phyloP scores from a whole-genome alignment of 2,329 filamentous ascomycete genomes.

The Talaromyces amestolkiae region DNA sequence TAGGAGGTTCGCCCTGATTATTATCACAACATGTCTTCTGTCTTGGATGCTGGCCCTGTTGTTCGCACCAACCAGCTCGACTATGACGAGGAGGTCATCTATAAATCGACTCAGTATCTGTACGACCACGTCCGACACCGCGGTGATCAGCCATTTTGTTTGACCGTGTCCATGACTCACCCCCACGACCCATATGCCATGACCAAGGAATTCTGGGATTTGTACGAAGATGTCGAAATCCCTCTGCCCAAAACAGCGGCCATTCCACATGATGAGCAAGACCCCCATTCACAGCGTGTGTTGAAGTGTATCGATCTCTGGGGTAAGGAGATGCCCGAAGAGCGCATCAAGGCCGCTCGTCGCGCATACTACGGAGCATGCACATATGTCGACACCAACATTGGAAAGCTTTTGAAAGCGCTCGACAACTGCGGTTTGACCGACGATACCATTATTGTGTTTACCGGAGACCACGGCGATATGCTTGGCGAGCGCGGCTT shows the following conservation, averaged over 20 bases:
- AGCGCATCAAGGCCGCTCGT: conserved; percentile 80
- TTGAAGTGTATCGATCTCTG: conserved; percentile 84
- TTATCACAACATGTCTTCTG: conserved; percentile 95
- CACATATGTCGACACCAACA: conserved; percentile 90
- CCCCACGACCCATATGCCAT: conserved; percentile 96
- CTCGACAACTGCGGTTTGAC: conserved; percentile 76
- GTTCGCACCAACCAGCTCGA: conserved; percentile 92
- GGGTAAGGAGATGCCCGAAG: conserved; percentile 77
- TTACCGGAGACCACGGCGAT: conserved; percentile 90
- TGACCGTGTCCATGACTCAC: conserved; percentile 91
- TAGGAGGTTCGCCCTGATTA: conserved; percentile 70
- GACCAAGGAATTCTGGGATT: conserved; percentile 87
- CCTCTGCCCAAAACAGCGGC: conserved; percentile 69
- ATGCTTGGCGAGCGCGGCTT: conserved; percentile 91
- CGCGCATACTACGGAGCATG: conserved; percentile 91
- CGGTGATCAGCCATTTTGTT: conserved; percentile 72
- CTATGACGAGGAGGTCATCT: conserved; percentile 95
- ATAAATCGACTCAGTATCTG: conserved; percentile 81
- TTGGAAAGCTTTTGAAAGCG: conserved; percentile 75
- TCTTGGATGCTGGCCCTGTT: conserved; percentile 83
- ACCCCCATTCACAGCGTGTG: conserved; percentile 81
- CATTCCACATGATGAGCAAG: conserved; percentile 77
- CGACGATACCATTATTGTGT: conserved; percentile 85
- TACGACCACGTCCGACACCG: conserved; percentile 87
- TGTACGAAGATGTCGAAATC: conserved; percentile 87